Conservation (phyloP, 208 protist genomes). For the Crithidia acanthocephali region DNA sequence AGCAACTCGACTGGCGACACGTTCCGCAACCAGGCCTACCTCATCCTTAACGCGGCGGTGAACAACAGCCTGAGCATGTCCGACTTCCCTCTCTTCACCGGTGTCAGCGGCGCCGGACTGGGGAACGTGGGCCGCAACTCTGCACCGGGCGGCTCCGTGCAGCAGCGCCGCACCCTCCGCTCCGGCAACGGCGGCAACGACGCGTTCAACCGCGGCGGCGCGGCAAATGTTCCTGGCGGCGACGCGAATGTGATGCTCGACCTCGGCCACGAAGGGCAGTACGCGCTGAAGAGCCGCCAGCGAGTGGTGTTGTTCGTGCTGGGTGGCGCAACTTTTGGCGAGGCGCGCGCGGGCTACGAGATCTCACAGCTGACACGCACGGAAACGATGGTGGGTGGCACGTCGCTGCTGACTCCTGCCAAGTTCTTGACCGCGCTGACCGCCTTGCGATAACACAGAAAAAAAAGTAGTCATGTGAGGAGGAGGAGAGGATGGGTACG, state of each 20-base stretch:
- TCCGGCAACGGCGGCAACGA: constrained; percentile 1
- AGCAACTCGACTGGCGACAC: constrained; percentile 31
- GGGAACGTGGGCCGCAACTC: constrained; percentile 2
- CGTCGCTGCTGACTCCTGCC: constrained; percentile 60
- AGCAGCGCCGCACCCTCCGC: constrained; percentile 21
- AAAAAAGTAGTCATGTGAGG: neutral
- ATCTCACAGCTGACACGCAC: constrained; percentile 46
- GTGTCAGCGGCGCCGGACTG: constrained; percentile 13
- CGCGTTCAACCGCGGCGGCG: constrained; percentile 2
- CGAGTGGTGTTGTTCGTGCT: constrained; percentile 79
- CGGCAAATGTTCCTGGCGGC: constrained; percentile 4
- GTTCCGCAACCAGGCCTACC: constrained; percentile 60
- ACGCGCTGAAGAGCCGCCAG: constrained; percentile 46
- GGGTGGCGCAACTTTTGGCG: constrained; percentile 73
- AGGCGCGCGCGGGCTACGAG: constrained; percentile 73
- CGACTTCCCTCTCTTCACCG: constrained; percentile 68
- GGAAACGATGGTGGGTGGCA: constrained; percentile 76
- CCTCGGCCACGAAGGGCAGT: constrained; percentile 52
- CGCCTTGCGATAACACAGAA: constrained; percentile 27
- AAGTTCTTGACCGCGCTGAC: constrained; percentile 47
- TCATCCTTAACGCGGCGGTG: constrained; percentile 59
- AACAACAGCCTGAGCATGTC: constrained; percentile 50
- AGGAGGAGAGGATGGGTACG: neutral
- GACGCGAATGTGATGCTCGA: constrained; percentile 41
- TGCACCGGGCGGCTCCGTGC: constrained; percentile 10